These are phyloP conservation scores for Beta macrorhiza DNA, from an alignment of 179 eudicot species.

Conservation along the genomic window DNA sequence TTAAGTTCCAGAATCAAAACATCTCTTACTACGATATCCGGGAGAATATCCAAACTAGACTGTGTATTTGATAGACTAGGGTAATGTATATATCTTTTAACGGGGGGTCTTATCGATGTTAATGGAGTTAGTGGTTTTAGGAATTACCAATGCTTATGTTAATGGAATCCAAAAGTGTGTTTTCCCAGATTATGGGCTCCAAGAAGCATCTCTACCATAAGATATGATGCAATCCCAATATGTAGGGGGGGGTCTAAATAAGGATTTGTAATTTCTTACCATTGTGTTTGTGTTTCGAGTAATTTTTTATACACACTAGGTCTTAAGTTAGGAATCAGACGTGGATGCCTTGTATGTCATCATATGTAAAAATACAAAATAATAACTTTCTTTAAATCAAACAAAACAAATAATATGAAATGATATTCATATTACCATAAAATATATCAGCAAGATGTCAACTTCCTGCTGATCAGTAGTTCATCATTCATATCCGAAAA, in stretches of 20 bases:
- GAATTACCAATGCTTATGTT: neutral
- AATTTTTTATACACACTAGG: neutral
- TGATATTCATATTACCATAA: neutral
- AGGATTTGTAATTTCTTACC: neutral
- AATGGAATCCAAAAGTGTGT: neutral
- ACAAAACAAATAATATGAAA: no score
- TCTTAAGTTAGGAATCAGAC: neutral
- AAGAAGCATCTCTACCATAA: slow-evolving; percentile 6
- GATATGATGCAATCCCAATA: slow-evolving; percentile 12
- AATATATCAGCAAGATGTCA: neutral
- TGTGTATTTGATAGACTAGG: neutral
- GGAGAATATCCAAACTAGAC: no score
- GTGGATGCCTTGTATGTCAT: no score
- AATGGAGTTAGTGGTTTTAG: neutral
- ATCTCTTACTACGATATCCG: no score
- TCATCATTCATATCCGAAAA: neutral
- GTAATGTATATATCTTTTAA: neutral
- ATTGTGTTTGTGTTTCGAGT: neutral
- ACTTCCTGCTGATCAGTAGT: neutral
- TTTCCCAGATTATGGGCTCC: slow-evolving; percentile 5
- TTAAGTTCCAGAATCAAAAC: neutral
- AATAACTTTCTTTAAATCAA: no score
- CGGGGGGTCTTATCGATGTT: neutral
- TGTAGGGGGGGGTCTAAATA: neutral
- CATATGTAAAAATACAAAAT: neutral